phyloP scores from a whole-genome alignment of 1,284 basidiomycete species.

The Coniferiporia weirii region DNA sequence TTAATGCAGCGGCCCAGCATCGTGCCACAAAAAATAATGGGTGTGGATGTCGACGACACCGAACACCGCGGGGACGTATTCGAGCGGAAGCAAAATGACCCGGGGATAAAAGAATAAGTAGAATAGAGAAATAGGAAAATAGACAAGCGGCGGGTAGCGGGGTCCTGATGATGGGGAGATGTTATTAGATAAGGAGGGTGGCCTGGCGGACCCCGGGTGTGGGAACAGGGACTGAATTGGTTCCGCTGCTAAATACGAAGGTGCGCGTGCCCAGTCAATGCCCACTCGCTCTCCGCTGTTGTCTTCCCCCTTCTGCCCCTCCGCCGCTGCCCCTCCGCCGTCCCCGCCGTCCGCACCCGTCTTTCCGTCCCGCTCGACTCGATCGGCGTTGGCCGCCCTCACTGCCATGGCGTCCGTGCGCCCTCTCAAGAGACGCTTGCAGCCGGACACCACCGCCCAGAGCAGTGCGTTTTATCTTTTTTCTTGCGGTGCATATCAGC shows the following conservation, averaged over 20 bases:
- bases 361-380: not conserved
- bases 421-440: conserved; percentile 3
- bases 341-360: not conserved
- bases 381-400: not conserved
- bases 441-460: not conserved
- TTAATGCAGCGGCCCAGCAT: no score
- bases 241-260: not conserved
- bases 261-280: not conserved
- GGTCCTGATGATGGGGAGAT: not conserved
- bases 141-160: no score
- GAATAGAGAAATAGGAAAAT: no score
- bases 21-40: no score
- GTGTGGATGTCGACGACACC: no score
- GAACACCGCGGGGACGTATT: no score
- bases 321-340: not conserved
- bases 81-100: no score
- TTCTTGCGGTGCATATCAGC: not conserved
- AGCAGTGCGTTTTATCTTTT: not conserved
- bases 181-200: not conserved
- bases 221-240: not conserved
- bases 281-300: not conserved
- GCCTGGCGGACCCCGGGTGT: not conserved
- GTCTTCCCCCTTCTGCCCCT: not conserved
- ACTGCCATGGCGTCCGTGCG: not conserved
- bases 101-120: no score